A percentile compares a stretch with the other conserved stretches of the same genome.
Evolutionary conservation across 1,284 basidiomycete species (phyloP).

Genomic region (Takashimella koratensis): DNA sequence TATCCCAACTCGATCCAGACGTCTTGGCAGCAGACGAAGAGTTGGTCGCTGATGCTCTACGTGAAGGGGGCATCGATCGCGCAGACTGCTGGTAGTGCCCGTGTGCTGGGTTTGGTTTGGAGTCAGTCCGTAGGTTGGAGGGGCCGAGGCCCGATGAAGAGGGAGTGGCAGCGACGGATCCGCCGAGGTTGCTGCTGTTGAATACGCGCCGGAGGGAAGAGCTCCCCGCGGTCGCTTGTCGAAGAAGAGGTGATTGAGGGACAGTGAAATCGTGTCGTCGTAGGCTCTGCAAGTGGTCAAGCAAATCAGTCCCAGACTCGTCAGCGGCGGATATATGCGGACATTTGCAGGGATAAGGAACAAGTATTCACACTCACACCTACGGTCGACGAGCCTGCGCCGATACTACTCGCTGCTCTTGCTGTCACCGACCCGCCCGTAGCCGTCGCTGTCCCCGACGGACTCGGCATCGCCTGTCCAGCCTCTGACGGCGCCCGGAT

Average conservation of each 20-base stretch:
- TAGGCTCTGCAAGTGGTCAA: not conserved
- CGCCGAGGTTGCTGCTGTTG: constrained; percentile 9
- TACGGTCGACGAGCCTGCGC: constrained; percentile 40
- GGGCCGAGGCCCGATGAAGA: too few relatives aligned
- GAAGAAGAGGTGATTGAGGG: not conserved
- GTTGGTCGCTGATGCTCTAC: constrained; percentile 5
- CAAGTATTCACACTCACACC: constrained; percentile 31
- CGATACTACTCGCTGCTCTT: constrained; percentile 39
- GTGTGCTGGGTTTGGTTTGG: not conserved
- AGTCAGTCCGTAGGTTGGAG: not conserved
- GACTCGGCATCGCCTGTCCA: constrained; percentile 41
- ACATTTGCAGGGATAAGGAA: too few relatives aligned
- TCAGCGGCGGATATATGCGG: too few relatives aligned
- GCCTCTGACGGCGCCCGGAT: constrained; percentile 54
- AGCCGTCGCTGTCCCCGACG: constrained; percentile 32
- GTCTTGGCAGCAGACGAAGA: constrained; percentile 20
- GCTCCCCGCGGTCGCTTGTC: not conserved
- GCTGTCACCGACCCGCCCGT: constrained; percentile 45
- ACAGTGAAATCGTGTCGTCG: not conserved
- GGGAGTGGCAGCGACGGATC: constrained; percentile 13
- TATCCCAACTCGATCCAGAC: constrained; percentile 29
- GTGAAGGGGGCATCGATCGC: constrained; percentile 1
- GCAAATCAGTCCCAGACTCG: too few relatives aligned
- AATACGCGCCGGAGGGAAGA: constrained; percentile 33
- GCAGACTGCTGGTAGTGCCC: not conserved